Conservation (phyloP, 2,329 filamentous ascomycete genomes). For the Cercospora sp. region DNA sequence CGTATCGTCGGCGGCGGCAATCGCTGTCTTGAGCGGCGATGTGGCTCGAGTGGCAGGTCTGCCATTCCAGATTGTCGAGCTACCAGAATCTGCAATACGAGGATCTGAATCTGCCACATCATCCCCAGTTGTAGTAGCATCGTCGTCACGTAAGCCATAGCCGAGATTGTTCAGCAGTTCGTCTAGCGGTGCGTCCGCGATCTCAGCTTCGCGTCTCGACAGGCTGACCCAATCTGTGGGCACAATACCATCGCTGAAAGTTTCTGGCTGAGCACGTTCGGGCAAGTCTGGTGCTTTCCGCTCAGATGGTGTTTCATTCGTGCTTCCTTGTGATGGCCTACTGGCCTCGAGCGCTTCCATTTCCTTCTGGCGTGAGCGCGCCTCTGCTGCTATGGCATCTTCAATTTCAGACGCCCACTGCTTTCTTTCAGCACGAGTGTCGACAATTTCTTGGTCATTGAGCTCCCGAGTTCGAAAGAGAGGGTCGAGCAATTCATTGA, state of each 20-base stretch:
- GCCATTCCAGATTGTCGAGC: slow-evolving; percentile 19
- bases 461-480: slow-evolving; percentile 83
- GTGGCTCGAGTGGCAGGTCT: slow-evolving; percentile 9
- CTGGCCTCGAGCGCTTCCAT: not conserved
- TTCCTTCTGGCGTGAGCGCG: not conserved
- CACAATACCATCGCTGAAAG: slow-evolving; percentile 27
- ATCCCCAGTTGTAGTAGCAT: not conserved
- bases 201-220: slow-evolving; percentile 34
- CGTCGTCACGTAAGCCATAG: slow-evolving; percentile 36
- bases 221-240: slow-evolving; percentile 36
- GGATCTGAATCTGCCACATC: not conserved
- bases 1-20: slow-evolving; percentile 14
- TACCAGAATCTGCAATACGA: slow-evolving; percentile 5
- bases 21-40: slow-evolving; percentile 14
- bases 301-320: not conserved
- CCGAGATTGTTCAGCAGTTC: slow-evolving; percentile 47
- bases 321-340: not conserved
- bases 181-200: slow-evolving; percentile 43
- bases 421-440: slow-evolving; percentile 62
- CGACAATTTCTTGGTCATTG: slow-evolving; percentile 65
- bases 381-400: slow-evolving; percentile 25
- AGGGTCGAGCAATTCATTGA: slow-evolving; percentile 86
- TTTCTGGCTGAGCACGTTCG: not conserved
- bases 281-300: slow-evolving; percentile 11
- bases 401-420: slow-evolving; percentile 50